Evolutionary conservation across 2,329 filamentous ascomycete genomes (phyloP).

Genomic region (Penicillium sp.): DNA sequence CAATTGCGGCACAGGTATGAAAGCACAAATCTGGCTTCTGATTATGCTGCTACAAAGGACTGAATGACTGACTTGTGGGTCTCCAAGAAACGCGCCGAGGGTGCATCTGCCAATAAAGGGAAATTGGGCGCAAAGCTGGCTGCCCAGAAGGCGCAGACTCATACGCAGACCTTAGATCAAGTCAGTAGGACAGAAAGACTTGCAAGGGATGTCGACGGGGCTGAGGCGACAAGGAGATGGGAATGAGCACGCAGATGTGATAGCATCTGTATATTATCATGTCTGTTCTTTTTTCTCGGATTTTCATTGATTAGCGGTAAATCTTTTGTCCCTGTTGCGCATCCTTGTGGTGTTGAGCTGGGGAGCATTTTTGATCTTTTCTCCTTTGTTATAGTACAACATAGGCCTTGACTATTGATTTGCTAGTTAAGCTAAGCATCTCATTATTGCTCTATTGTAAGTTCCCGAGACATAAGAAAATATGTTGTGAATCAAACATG

Average conservation of each 20-base stretch:
- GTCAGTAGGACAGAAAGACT: slow-evolving; percentile 65
- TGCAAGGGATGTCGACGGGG: slow-evolving; percentile 66
- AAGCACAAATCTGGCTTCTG: neutral
- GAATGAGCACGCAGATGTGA: slow-evolving; percentile 42
- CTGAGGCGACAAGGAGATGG: slow-evolving; percentile 57
- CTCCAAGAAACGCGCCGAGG: slow-evolving; percentile 63
- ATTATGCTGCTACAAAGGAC: neutral
- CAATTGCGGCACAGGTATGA: slow-evolving; percentile 79
- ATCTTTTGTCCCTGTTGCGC: neutral
- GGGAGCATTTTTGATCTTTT: no score
- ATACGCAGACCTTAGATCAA: slow-evolving; percentile 65
- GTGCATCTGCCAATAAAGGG: slow-evolving; percentile 51
- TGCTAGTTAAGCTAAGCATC: neutral
- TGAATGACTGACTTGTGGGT: neutral
- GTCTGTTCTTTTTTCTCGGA: neutral
- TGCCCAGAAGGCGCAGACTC: slow-evolving; percentile 73
- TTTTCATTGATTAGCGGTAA: neutral
- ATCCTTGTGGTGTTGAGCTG: neutral
- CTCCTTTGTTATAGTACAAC: no score
- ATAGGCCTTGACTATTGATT: no score
- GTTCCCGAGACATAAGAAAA: no score
- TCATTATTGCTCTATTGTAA: no score
- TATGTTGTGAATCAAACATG: no score
- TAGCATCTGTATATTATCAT: neutral
- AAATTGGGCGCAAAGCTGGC: slow-evolving; percentile 70